Evolutionary conservation across 768 basidiomycete species (phyloP), one percentile per base, ranked within the genome.

Genomic region (Pilatotrama ljubarskyi): DNA sequence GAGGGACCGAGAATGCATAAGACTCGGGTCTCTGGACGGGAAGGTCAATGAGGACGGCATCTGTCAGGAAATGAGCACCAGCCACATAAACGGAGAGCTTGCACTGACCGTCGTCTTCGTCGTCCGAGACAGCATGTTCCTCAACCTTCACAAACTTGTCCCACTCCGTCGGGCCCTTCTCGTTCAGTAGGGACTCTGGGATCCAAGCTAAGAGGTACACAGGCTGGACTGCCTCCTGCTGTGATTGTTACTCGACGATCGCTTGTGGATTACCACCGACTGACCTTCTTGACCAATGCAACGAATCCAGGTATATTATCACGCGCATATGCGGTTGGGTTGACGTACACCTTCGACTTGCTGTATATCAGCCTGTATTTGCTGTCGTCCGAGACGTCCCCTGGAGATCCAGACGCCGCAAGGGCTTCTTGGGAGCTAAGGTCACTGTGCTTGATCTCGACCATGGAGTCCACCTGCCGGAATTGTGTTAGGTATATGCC

Each of bases 301-400:
- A 95, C 86, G 71, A 96, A 98, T 1, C 97, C 97, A 2, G 93
- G 86, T 36, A 98, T 91, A 73, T 98, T 96, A 74, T 98, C 97
- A 68, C 90, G 82, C 2, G 90, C 81, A 72, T 94, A 95, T 3
- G 90, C 86, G 2, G 95, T 96, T 0, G 97, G 97, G 66, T 98
- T 93, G 43, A 99, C 87, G 70, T 96, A 95, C 44, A 98, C 96
- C 72, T 95, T 95, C 41, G 90, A 92, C 72, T 96, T 97, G 73
- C 87, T 89, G 67, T 93, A 97, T 14, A 98, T 72, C 48, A 98
- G 79, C 44, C 90, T 80, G 70, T 85, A 84, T 72, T 83, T 86
- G 68, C 73, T 73, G 66, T 85, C 85, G 0, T 72, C 61, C 62
- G 42, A 59, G 58, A 42, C 35, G 44, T 61, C 64, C 36, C 44